These are phyloP conservation scores for Euphrasia confusa DNA, from an alignment of 257 asterid species.

Conservation along the genomic window DNA sequence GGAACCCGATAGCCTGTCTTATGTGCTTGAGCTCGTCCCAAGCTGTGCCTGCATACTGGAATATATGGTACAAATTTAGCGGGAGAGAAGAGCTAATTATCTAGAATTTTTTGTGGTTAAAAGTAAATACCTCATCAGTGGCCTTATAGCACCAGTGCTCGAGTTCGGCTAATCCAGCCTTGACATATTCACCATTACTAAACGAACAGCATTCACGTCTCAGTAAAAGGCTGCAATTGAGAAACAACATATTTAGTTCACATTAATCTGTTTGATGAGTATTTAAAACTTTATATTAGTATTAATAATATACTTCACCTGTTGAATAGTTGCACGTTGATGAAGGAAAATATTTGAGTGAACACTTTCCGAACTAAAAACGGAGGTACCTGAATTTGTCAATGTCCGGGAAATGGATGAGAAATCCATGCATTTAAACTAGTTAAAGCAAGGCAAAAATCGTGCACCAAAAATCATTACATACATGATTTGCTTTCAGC, in stretches of 20 bases:
- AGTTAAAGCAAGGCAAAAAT: neutral
- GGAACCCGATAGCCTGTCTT: slow-evolving; percentile 95
- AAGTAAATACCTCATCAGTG: slow-evolving; percentile 72
- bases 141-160: slow-evolving; percentile 99
- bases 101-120: neutral
- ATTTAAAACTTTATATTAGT: neutral
- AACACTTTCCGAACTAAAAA: slow-evolving; percentile 86
- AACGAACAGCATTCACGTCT: slow-evolving; percentile 99
- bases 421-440: slow-evolving; percentile 7
- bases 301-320: slow-evolving; percentile 40
- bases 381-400: slow-evolving; percentile 81
- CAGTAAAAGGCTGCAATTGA: slow-evolving; percentile 64
- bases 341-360: slow-evolving; percentile 90
- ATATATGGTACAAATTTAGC: slow-evolving; percentile 27
- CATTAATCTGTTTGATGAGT: slow-evolving; percentile 7
- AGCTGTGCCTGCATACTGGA: slow-evolving; percentile 95
- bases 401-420: slow-evolving; percentile 7
- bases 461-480: slow-evolving; percentile 20
- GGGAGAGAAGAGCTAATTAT: neutral
- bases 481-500: slow-evolving; percentile 70
- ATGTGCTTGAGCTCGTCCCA: slow-evolving; percentile 99
- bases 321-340: slow-evolving; percentile 95
- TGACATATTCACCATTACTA: slow-evolving; percentile 96
- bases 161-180: slow-evolving; percentile 96
- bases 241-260: slow-evolving; percentile 20